Base-by-base conservation (phyloP, 2,329 filamentous ascomycete species). In the Didymella arachidicola region DNA sequence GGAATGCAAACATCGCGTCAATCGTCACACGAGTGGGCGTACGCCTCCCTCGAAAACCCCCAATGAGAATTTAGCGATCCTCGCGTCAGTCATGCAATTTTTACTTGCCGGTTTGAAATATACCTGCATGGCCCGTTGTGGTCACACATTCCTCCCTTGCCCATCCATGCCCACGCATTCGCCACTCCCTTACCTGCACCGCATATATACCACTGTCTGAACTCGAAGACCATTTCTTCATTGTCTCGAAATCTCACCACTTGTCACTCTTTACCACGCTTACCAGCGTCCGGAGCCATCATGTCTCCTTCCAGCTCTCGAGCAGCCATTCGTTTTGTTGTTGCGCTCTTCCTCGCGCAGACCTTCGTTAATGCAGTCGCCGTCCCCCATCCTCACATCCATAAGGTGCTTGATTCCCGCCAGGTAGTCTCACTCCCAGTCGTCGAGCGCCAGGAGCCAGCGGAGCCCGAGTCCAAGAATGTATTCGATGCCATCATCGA, bases 141-240 rank as follows among this genome's bases (percentile, higher is more conserved):
- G 51, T 59, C 41, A 51, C 57, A 59, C 57, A 59, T 59, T 54
- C 57, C 51, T 59, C 56, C 57, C 51, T 59, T 59, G 57, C 34
- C 56, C 49, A 53, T 38, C 39, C 42, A 42, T 47, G 46, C 50
- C 38, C 44, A 43, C 39, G 38, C 44, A 26, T 51, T 18, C 34
- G 46, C 57, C 51, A 54, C 51, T 59, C 57, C 57, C 57, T 59
- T 59, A 59, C 51, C 57, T 59, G 32, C 57, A 46, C 34, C 51
- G 41, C 46, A 55, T 55, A 59, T 59, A 59, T 55, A 59, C 47
- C 42, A 55, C 57, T 53, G 44, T 36, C 16, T 41, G 30, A 42
- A 44, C 14, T 49, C 30, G 14, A 46, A 22, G 19, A 16, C 4
- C 4, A 18, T 49, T 27, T 44, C 43, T 44, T 32, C 49, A 53